A percentile compares a stretch with the other conserved stretches of the same genome.
Conservation (phyloP, 1,284 basidiomycete species). For the Ceratobasidium papillatum region DNA sequence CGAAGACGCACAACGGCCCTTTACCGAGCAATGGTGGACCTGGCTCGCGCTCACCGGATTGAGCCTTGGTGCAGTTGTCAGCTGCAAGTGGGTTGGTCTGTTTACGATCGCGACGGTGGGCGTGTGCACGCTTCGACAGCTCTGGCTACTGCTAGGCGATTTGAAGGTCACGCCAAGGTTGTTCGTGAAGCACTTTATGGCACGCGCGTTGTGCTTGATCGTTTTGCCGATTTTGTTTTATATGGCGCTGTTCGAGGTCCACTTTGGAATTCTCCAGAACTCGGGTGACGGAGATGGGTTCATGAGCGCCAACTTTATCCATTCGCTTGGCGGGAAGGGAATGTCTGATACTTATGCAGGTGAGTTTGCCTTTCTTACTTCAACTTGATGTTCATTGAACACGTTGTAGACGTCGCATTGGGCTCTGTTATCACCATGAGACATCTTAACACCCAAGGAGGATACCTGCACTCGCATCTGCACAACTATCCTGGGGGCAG, state of each 20-base stretch:
- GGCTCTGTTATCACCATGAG: constrained; percentile 87
- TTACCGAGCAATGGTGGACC: constrained; percentile 89
- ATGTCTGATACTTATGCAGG: constrained; percentile 94
- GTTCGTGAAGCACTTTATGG: constrained; percentile 86
- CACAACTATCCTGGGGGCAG: constrained; percentile 90
- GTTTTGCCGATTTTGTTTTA: constrained; percentile 87
- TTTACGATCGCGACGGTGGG: constrained; percentile 99
- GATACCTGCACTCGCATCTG: constrained; percentile 94
- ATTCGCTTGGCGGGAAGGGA: constrained; percentile 88
- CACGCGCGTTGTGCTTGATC: constrained; percentile 90
- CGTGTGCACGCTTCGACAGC: constrained; percentile 81
- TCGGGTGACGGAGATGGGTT: constrained; percentile 98
- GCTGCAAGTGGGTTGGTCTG: constrained; percentile 98
- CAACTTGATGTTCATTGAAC: constrained; percentile 29
- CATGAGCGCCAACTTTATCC: constrained; percentile 99
- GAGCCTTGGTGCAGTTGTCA: constrained; percentile 88
- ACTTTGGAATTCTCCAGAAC: constrained; percentile 87
- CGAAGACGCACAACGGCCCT: constrained; percentile 80
- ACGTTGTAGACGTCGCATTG: constrained; percentile 75
- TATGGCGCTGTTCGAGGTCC: constrained; percentile 94
- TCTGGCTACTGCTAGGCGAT: constrained; percentile 94
- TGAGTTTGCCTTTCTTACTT: constrained; percentile 52
- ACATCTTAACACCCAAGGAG: constrained; percentile 96
- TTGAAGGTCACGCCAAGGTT: constrained; percentile 77
- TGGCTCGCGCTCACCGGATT: constrained; percentile 92